Evolutionary conservation across 2,329 filamentous ascomycete genomes (phyloP).

Genomic region (Pseudophaeomoniella oleicola): DNA sequence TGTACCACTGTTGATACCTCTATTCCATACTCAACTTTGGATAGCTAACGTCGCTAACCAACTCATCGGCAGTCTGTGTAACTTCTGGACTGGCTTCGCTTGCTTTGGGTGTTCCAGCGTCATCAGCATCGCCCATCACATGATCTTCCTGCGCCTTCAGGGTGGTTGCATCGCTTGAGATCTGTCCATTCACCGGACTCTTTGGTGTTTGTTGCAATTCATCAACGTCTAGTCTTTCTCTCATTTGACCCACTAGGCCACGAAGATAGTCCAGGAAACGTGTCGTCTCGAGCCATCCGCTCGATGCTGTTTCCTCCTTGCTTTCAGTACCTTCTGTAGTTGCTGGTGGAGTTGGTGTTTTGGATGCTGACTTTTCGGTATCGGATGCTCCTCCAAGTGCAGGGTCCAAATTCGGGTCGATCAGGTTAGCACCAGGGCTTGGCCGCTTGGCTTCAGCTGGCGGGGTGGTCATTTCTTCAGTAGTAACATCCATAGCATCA

Average conservation of each 20-base stretch:
- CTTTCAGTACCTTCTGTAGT: neutral
- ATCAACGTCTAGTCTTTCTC: neutral
- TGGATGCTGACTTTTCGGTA: neutral
- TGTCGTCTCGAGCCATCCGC: constrained; percentile 1
- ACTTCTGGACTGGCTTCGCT: neutral
- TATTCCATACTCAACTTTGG: neutral
- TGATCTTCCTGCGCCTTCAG: neutral
- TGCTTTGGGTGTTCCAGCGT: neutral
- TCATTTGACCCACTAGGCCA: neutral
- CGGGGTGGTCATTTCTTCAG: constrained; percentile 12
- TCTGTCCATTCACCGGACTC: too few species aligned
- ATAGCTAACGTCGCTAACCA: neutral
- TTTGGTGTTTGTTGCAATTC: too few species aligned
- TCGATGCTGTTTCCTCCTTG: neutral
- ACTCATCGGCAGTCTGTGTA: neutral
- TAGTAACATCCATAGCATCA: constrained; percentile 22
- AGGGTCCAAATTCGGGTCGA: constrained; percentile 1
- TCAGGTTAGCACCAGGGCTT: neutral
- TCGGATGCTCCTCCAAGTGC: neutral
- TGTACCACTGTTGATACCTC: too few species aligned
- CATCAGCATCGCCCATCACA: neutral
- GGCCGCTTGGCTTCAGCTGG: neutral
- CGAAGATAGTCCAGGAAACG: constrained; percentile 1
- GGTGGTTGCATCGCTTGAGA: neutral
- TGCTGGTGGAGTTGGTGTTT: neutral